Evolutionary conservation across 2,329 filamentous ascomycete species (phyloP), one percentile per base, ranked within the genome.

Genomic region (Fusarium newnesense): DNA sequence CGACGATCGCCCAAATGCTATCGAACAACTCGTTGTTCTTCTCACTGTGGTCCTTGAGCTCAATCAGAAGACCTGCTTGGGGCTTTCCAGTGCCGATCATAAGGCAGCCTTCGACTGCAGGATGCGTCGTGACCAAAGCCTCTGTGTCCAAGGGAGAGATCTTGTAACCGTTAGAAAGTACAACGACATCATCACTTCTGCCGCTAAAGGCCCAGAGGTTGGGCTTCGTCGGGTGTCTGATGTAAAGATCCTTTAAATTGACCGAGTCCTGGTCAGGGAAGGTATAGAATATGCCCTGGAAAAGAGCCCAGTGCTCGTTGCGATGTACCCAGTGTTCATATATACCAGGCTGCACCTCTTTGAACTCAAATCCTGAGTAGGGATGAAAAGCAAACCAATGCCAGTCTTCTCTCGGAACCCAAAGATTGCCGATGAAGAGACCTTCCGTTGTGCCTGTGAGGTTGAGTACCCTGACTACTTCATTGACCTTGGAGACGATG

Each of bases 391-490:
- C 65, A 44, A 81, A 80, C 75, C 77, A 81, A 36, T 72, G 74
- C 80, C 80, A 81, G 21, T 80, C 78, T 24, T 80, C 75, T 16
- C 76, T 75, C 0, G 54, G 21, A 2, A 75, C 68, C 43, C 75
- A 72, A 2, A 81, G 67, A 44, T 81, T 81, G 1, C 80, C 80
- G 8, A 81, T 81, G 24, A 81, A 81, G 1, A 81, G 65, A 2
- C 80, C 80, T 49, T 81, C 80, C 0, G 80, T 80, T 2, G 80
- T 81, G 4, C 80, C 80, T 2, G 79, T 81, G 21, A 82, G 36
- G 30, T 82, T 83, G 1, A 82, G 60, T 0, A 83, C 78, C 28
- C 79, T 64, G 7, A 82, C 75, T 3, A 79, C 76, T 9, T 81
- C 56, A 49, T 81, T 82, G 3, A 79, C 79, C 32, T 81, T 80